phyloP scores from a whole-genome alignment of 768 basidiomycete species.

The Boletales sp. region DNA sequence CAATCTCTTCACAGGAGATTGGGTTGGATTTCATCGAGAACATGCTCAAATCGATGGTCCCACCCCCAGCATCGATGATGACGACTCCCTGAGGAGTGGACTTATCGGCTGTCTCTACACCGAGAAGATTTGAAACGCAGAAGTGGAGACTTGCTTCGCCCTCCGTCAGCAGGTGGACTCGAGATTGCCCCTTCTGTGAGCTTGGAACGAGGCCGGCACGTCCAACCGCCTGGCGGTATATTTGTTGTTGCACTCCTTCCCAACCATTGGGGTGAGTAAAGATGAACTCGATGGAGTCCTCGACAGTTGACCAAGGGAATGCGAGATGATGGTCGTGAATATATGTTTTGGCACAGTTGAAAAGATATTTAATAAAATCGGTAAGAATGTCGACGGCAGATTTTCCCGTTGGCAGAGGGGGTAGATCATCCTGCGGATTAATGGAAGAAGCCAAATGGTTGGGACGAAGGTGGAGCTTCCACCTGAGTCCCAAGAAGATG shows the following conservation, averaged over 20 bases:
- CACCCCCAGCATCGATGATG: constrained; percentile 41
- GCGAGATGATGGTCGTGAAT: constrained; percentile 16
- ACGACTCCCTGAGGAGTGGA: constrained; percentile 34
- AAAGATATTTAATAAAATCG: constrained; percentile 23
- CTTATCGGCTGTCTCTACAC: background rate
- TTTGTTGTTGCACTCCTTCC: constrained; percentile 23
- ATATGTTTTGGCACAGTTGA: constrained; percentile 12
- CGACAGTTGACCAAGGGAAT: constrained; percentile 11
- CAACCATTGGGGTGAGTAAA: constrained; percentile 30
- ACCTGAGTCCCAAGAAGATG: constrained; percentile 8
- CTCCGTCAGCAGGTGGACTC: no score
- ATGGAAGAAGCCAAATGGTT: constrained; percentile 13
- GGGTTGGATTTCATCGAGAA: constrained; percentile 24
- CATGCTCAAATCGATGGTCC: constrained; percentile 37
- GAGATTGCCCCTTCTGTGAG: no score
- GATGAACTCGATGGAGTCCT: constrained; percentile 15
- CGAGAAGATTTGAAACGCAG: constrained; percentile 34
- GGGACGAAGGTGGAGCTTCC: constrained; percentile 24
- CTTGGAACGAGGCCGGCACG: no score
- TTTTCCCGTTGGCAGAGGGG: constrained; percentile 22
- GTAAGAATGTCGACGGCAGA: constrained; percentile 15
- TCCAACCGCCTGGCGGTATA: constrained; percentile 15
- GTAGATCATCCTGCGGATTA: constrained; percentile 25
- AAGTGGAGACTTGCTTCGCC: constrained; percentile 13
- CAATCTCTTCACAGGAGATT: constrained; percentile 31